These are phyloP conservation scores for Ilex aquifolium DNA, from an alignment of 257 asterid species.

Conservation along the genomic window DNA sequence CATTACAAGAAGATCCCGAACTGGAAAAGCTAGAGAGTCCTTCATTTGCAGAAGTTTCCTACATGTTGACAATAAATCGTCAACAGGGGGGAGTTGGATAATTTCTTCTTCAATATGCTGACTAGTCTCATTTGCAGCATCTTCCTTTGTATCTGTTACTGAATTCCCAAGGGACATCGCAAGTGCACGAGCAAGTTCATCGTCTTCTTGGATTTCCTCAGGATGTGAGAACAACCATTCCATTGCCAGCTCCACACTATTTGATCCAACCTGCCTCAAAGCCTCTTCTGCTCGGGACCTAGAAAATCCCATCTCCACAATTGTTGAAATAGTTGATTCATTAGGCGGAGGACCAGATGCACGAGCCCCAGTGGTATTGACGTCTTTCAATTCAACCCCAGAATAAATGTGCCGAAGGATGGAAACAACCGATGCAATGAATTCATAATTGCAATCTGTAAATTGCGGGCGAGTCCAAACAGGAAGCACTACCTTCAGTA, in stretches of 20 bases:
- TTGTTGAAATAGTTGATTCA: conserved; percentile 72
- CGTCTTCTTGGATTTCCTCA: conserved; percentile 88
- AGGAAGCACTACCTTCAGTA: conserved; percentile 81
- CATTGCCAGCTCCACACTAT: conserved; percentile 96
- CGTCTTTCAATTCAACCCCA: conserved; percentile 76
- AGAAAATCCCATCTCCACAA: conserved; percentile 91
- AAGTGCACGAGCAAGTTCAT: conserved; percentile 97
- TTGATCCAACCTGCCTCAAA: conserved; percentile 89
- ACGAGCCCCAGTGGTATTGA: conserved; percentile 47
- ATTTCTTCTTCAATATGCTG: conserved; percentile 63
- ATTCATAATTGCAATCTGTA: conserved; percentile 80
- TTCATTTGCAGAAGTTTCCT: conserved; percentile 74
- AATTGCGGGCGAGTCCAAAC: conserved; percentile 87
- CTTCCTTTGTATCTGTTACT: conserved; percentile 66
- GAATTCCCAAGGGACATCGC: conserved; percentile 95
- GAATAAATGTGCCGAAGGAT: conserved; percentile 78
- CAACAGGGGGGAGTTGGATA: conserved; percentile 83
- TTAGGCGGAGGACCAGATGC: conserved; percentile 82
- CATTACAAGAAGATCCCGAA: conserved; percentile 84
- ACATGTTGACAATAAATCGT: conserved; percentile 76
- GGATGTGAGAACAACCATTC: conserved; percentile 97
- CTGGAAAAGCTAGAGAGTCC: conserved; percentile 81
- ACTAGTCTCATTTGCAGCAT: conserved; percentile 39
- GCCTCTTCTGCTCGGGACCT: conserved; percentile 96
- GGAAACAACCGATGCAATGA: conserved; percentile 59